Percentiles rank a stretch among this genome's conserved stretches.
Evolutionary conservation across 192 early-diverging fungal species (phyloP).

Genomic region (Backusella psychrophila): DNA sequence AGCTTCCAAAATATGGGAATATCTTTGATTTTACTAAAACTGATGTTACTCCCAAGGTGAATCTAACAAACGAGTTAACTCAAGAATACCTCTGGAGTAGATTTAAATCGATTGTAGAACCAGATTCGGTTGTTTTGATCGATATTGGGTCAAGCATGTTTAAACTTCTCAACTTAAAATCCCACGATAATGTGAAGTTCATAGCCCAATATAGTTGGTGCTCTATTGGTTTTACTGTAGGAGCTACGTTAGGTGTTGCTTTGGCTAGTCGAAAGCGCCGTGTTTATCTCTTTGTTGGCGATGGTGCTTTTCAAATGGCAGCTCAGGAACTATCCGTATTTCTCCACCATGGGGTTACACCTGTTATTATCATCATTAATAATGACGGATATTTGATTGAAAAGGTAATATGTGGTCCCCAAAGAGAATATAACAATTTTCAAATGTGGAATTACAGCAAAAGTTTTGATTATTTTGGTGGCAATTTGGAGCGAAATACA

Average conservation of each 20-base stretch:
- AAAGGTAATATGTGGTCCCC: constrained; percentile 38
- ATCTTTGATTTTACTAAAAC: background rate
- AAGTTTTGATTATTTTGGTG: constrained; percentile 41
- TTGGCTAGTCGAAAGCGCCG: constrained; percentile 36
- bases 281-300: constrained; percentile 46
- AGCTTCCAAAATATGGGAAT: background rate
- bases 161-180: constrained; percentile 29
- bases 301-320: constrained; percentile 50
- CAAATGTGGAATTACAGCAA: constrained; percentile 48
- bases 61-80: constrained; percentile 15
- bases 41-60: background rate
- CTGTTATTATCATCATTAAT: constrained; percentile 48
- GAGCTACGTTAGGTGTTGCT: constrained; percentile 41
- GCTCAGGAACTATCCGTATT: constrained; percentile 45
- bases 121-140: constrained; percentile 24
- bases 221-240: constrained; percentile 32
- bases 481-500: constrained; percentile 19
- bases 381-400: constrained; percentile 55
- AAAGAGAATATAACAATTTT: constrained; percentile 43
- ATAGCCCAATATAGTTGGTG: constrained; percentile 38
- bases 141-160: constrained; percentile 43
- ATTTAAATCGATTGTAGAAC: constrained; percentile 25
- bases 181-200: constrained; percentile 32
- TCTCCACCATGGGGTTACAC: constrained; percentile 40
- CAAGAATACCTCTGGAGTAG: constrained; percentile 43